Percentiles rank a stretch among this genome's conserved stretches.
Conservation (phyloP, 257 asterid species). For the Capsicum rhomboideum region DNA sequence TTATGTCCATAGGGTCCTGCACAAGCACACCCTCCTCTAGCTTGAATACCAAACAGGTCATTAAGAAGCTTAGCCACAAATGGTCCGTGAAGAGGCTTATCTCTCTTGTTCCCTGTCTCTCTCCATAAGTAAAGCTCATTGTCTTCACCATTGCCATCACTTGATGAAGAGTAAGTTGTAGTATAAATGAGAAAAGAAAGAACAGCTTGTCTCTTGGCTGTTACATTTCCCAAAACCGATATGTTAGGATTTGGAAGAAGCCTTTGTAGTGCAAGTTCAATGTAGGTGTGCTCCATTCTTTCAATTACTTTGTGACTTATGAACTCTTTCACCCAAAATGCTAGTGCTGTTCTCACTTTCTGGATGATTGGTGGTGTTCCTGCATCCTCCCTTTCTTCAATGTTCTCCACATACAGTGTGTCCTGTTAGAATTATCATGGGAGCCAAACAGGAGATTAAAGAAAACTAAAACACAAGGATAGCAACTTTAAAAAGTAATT, state of each 20-base stretch:
- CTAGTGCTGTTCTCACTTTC: constrained; percentile 47
- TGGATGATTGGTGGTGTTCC: constrained; percentile 47
- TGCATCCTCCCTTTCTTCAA: constrained; percentile 56
- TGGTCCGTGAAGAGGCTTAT: constrained; percentile 41
- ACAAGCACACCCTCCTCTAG: constrained; percentile 63
- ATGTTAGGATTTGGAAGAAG: constrained; percentile 22
- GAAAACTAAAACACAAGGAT: too few species aligned
- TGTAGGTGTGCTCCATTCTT: constrained; percentile 29
- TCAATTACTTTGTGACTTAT: constrained; percentile 27
- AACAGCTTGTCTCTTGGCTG: constrained; percentile 31
- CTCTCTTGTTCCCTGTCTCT: background rate
- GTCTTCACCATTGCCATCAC: background rate
- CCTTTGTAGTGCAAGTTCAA: constrained; percentile 23
- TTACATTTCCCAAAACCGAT: constrained; percentile 28
- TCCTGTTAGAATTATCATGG: constrained; percentile 11
- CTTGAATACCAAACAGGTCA: constrained; percentile 51
- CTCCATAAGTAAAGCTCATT: background rate
- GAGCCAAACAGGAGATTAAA: too few species aligned
- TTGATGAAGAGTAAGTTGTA: background rate
- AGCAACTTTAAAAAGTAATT: too few species aligned
- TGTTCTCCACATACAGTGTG: constrained; percentile 29
- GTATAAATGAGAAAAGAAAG: constrained; percentile 25
- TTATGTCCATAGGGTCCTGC: constrained; percentile 48
- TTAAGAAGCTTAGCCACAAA: constrained; percentile 47
- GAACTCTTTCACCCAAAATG: constrained; percentile 43